Percentiles rank a stretch among this genome's conserved stretches.
phyloP scores from a whole-genome alignment of 1,139 yeast species.

The Blastobotrys elegans region DNA sequence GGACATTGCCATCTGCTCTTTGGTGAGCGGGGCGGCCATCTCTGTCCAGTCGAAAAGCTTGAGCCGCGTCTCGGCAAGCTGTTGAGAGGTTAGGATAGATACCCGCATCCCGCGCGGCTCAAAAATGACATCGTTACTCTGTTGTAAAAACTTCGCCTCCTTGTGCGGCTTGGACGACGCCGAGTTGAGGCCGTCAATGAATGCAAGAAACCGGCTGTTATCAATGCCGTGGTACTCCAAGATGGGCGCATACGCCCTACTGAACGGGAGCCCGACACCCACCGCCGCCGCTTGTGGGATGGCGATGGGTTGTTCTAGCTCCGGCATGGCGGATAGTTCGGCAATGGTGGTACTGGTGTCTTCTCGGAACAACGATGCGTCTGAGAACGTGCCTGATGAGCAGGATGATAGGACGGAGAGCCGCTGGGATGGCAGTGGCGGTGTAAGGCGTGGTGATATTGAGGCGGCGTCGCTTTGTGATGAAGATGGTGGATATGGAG shows the following conservation, averaged over 20 bases:
- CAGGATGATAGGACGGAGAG: background rate
- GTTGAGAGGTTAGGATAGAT: background rate
- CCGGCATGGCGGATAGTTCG: conserved; percentile 6
- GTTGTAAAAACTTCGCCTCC: background rate
- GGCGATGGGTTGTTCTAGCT: conserved; percentile 9
- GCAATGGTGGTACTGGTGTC: conserved; percentile 3
- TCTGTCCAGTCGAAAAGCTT: conserved; percentile 8
- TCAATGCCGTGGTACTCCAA: conserved; percentile 5
- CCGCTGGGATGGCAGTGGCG: conserved; percentile 3
- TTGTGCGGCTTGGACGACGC: background rate
- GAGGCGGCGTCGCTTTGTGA: background rate
- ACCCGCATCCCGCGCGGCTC: conserved; percentile 10
- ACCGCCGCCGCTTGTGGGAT: conserved; percentile 9
- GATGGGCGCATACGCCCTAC: conserved; percentile 9
- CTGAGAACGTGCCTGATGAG: background rate
- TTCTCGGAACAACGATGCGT: background rate
- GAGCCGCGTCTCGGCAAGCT: conserved; percentile 6
- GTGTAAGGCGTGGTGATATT: background rate
- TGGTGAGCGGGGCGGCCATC: conserved; percentile 3
- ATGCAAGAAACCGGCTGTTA: conserved; percentile 1
- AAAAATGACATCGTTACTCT: conserved; percentile 7
- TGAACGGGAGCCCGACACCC: conserved; percentile 10
- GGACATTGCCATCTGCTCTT: conserved; percentile 1
- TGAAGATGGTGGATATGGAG: conserved; percentile 3
- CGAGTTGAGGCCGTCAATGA: conserved; percentile 8